These are phyloP conservation scores for Coelastrella sp. DNA, from an alignment of 139 green algal genomes.

Conservation along the genomic window DNA sequence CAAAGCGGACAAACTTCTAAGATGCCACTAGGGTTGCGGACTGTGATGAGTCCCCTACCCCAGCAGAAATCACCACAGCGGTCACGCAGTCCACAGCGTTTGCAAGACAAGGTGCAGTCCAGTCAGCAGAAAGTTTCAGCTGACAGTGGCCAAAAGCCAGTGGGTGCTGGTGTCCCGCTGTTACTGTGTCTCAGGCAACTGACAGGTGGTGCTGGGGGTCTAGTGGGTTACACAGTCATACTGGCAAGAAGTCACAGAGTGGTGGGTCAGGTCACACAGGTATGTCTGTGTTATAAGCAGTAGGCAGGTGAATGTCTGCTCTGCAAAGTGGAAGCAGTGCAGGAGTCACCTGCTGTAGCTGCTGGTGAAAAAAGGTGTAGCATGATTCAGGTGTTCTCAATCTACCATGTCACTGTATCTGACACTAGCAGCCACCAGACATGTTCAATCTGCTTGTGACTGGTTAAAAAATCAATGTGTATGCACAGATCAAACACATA, in stretches of 20 bases:
- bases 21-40: too few relatives aligned
- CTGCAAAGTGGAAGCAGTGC: too few relatives aligned
- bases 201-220: neutral
- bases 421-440: neutral
- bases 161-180: conserved; percentile 6
- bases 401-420: too few relatives aligned
- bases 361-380: too few relatives aligned
- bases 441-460: neutral
- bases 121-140: too few relatives aligned
- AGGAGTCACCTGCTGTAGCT: too few relatives aligned
- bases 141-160: too few relatives aligned
- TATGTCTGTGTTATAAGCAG: too few relatives aligned
- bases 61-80: neutral
- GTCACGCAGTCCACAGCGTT: neutral
- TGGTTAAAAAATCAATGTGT: neutral
- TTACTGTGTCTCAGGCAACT: conserved; percentile 2
- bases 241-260: neutral
- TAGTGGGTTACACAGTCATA: neutral
- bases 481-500: neutral
- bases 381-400: too few relatives aligned
- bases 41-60: neutral
- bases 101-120: too few relatives aligned
- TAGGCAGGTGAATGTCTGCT: too few relatives aligned
- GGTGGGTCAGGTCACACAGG: conserved; percentile 2
- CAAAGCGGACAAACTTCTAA: too few relatives aligned